Conservation (phyloP, 345 rosid genomes). For the Aquilaria sinensis region DNA sequence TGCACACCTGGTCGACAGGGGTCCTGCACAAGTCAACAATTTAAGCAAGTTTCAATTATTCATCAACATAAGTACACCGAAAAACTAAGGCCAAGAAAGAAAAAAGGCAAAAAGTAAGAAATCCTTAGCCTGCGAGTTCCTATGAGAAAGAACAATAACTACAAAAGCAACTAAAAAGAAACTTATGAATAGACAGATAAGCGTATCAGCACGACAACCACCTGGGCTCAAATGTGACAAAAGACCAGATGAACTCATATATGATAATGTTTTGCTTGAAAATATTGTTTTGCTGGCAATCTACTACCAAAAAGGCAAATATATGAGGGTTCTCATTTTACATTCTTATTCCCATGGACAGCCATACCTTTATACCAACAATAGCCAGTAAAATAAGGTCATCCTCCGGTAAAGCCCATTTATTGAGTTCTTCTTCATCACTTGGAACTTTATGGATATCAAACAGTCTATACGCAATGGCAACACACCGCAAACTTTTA, state of each 20-base stretch:
- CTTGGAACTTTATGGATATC: conserved; percentile 61
- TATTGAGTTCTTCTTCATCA: conserved; percentile 53
- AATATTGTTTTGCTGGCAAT: too few species aligned
- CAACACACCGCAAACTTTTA: conserved; percentile 86
- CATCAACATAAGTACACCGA: background rate
- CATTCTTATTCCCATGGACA: background rate
- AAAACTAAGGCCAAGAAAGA: background rate
- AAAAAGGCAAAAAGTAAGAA: background rate
- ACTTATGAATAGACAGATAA: background rate
- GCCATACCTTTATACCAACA: conserved; percentile 80
- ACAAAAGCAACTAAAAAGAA: background rate
- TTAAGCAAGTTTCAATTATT: background rate
- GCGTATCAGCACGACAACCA: too few species aligned
- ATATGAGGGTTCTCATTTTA: background rate
- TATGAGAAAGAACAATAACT: too few species aligned
- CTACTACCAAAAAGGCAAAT: too few species aligned
- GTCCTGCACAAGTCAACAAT: conserved; percentile 48
- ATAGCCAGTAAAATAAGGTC: conserved; percentile 86
- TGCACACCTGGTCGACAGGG: conserved; percentile 89
- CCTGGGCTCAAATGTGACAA: too few species aligned
- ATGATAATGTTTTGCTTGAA: too few species aligned
- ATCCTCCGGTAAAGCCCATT: conserved; percentile 81
- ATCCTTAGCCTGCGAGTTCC: too few species aligned
- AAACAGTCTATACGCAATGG: conserved; percentile 69
- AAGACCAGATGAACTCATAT: too few species aligned